phyloP scores from a whole-genome alignment of 2,329 filamentous ascomycete species.

The Claviceps fusiformis region DNA sequence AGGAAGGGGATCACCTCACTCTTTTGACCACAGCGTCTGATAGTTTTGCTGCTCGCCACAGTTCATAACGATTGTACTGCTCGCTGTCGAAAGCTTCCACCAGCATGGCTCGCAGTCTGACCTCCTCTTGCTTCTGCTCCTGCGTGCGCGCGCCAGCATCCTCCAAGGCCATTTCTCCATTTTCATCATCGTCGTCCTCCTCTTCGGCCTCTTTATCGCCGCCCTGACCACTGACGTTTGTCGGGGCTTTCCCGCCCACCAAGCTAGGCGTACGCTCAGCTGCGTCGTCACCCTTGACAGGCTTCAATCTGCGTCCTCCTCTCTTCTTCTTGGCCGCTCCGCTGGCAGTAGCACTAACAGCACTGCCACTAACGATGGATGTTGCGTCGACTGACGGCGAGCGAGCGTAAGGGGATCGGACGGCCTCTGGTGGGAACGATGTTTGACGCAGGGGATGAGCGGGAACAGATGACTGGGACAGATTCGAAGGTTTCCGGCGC shows the following conservation, averaged over 20 bases:
- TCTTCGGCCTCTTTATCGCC: constrained; percentile 35
- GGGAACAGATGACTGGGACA: constrained; percentile 40
- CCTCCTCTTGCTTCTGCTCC: constrained; percentile 53
- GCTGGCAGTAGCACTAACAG: constrained; percentile 30
- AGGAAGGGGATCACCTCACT: constrained; percentile 26
- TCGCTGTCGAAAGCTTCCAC: constrained; percentile 50
- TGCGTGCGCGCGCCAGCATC: constrained; percentile 48
- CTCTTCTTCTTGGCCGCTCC: constrained; percentile 43
- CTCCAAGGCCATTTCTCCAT: constrained; percentile 41
- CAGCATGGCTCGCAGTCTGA: constrained; percentile 43
- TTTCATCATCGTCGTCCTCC: constrained; percentile 44
- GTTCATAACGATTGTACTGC: constrained; percentile 57
- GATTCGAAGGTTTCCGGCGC: constrained; percentile 56
- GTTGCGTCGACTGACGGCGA: constrained; percentile 52
- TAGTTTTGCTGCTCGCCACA: constrained; percentile 56
- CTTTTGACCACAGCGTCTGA: constrained; percentile 55
- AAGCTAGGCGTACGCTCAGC: constrained; percentile 32
- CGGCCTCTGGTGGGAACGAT: constrained; percentile 55
- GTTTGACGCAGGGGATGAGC: constrained; percentile 66
- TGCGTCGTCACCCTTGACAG: constrained; percentile 29
- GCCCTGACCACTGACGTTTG: constrained; percentile 30
- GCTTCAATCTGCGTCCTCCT: constrained; percentile 43
- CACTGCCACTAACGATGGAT: constrained; percentile 48
- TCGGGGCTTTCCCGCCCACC: constrained; percentile 26
- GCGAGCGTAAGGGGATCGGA: constrained; percentile 40